Conservation (phyloP, 2,329 filamentous ascomycete genomes). For the Xylariomycetidae sp. region DNA sequence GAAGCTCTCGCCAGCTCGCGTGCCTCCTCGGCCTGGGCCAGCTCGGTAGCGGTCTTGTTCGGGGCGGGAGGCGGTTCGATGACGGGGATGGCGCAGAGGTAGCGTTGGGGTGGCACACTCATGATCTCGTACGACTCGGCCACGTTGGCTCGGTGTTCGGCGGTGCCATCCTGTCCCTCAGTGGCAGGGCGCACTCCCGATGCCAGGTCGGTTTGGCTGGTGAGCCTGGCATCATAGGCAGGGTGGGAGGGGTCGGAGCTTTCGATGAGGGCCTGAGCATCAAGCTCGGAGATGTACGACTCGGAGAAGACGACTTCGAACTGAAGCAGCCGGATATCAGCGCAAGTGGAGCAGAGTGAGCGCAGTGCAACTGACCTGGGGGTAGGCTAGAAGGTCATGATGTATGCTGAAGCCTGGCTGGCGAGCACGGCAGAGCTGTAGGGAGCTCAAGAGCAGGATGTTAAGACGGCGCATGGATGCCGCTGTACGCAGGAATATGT, state of each 20-base stretch:
- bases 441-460: conserved; percentile 31
- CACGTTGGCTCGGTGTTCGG: conserved; percentile 23
- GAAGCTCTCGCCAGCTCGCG: conserved; percentile 74
- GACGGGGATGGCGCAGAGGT: conserved; percentile 78
- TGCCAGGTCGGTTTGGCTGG: conserved; percentile 24
- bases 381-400: conserved; percentile 80
- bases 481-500: conserved; percentile 24
- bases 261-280: conserved; percentile 58
- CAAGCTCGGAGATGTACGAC: conserved; percentile 62
- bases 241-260: conserved; percentile 34
- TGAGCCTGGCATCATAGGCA: conserved; percentile 26
- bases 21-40: conserved; percentile 68
- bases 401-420: conserved; percentile 71
- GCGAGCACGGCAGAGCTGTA: conserved; percentile 42
- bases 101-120: conserved; percentile 61
- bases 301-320: conserved; percentile 76
- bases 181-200: conserved; percentile 19
- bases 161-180: conserved; percentile 24
- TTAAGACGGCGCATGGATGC: conserved; percentile 48
- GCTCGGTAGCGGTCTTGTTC: conserved; percentile 60
- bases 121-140: conserved; percentile 65
- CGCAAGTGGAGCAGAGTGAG: not conserved
- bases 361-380: conserved; percentile 57
- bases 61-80: conserved; percentile 52
- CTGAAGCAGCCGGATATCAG: conserved; percentile 35